Evolutionary conservation across 2,329 filamentous ascomycete species (phyloP).

Genomic region (Aspergillus ibericus): DNA sequence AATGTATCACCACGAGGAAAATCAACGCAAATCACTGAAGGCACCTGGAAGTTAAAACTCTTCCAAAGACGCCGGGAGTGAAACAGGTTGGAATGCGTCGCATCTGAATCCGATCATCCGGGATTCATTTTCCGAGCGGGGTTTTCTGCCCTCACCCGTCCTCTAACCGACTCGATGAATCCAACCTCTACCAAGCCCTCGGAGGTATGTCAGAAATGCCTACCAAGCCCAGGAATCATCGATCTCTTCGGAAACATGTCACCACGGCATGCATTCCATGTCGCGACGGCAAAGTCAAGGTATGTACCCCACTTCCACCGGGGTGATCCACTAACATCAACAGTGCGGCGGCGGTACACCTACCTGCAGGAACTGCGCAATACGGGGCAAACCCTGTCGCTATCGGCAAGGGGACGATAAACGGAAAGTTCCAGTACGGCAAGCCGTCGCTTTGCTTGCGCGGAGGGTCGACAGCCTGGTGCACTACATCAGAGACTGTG

Average conservation of each 20-base stretch:
- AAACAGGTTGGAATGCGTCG: no score
- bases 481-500: slow-evolving; percentile 42
- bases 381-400: slow-evolving; percentile 37
- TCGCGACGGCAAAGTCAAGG: slow-evolving; percentile 48
- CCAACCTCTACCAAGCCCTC: no score
- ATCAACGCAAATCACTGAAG: no score
- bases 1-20: no score
- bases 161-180: no score
- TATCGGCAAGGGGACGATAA: slow-evolving; percentile 42
- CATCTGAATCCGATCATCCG: no score
- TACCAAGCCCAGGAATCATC: slow-evolving; percentile 16
- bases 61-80: no score
- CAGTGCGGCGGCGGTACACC: slow-evolving; percentile 39
- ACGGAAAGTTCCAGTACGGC: slow-evolving; percentile 19
- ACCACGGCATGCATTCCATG: slow-evolving; percentile 47
- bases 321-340: background rate
- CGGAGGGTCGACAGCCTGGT: slow-evolving; percentile 35
- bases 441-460: background rate
- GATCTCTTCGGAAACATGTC: slow-evolving; percentile 42
- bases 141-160: no score
- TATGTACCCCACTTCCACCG: slow-evolving; percentile 19
- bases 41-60: no score
- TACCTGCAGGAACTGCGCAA: slow-evolving; percentile 38
- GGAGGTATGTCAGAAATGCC: background rate
- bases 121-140: no score